Evolutionary conservation across 768 basidiomycete genomes (phyloP).

Genomic region (Boletus rubropictus): DNA sequence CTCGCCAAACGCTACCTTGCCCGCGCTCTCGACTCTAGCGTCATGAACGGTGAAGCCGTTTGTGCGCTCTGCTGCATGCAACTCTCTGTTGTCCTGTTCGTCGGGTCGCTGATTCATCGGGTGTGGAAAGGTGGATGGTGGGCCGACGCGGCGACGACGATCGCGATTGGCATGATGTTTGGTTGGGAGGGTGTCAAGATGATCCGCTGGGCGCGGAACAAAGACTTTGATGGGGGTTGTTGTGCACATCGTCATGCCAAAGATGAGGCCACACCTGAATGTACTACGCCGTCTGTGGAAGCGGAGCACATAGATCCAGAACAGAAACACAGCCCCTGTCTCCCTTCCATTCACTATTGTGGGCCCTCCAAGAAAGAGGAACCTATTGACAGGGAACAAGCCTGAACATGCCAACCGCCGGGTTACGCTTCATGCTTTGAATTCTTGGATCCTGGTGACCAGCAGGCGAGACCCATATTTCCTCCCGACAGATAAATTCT

Average conservation of each 20-base stretch:
- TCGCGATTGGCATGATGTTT: conserved; percentile 37
- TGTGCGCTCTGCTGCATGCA: conserved; percentile 42
- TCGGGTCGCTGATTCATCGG: conserved; percentile 36
- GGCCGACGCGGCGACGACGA: conserved; percentile 41
- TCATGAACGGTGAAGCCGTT: conserved; percentile 40
- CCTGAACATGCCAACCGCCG: not conserved
- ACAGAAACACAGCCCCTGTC: not conserved
- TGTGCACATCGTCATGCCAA: conserved; percentile 17
- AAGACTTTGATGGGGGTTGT: conserved; percentile 36
- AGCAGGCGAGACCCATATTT: no score
- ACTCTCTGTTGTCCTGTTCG: conserved; percentile 38
- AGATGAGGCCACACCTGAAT: not conserved
- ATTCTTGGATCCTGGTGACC: no score
- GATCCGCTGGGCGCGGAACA: conserved; percentile 34
- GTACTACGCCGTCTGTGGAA: not conserved
- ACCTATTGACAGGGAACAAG: not conserved
- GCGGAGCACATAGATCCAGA: not conserved
- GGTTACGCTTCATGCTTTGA: not conserved
- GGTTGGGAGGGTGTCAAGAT: conserved; percentile 43
- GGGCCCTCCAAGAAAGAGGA: not conserved
- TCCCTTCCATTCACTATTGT: not conserved
- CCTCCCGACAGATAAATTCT: not conserved
- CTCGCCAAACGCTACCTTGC: conserved; percentile 42
- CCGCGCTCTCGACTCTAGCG: conserved; percentile 38
- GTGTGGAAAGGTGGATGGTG: conserved; percentile 46